Base-by-base conservation (phyloP, 345 rosid species). In the Cardiospermum halicacabum region DNA sequence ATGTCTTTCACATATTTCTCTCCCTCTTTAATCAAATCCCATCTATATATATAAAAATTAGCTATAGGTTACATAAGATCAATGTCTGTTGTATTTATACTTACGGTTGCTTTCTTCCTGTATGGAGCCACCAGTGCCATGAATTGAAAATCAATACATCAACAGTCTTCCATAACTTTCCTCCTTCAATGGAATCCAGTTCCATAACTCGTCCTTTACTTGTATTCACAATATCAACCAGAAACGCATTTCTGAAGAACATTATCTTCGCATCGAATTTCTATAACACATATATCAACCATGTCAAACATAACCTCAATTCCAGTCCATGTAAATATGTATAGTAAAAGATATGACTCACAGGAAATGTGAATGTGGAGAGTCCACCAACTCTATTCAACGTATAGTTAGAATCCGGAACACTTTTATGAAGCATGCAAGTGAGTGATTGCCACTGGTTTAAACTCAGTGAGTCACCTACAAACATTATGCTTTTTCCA, bases 81-180 rank as follows among this genome's bases (percentile, higher is more conserved):
- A 34, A 34, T 5, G 39, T n/a, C n/a, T n/a, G n/a, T n/a, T n/a
- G 39, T 34, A 11, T 4, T 19, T 9, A 0, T 0, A 19, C 78
- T 39, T 74, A 92, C 86, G 90, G 86, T 69, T 92, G 98, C 62
- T 92, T 89, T 60, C 83, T 70, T 21, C 77, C 87, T 0, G 82
- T 76, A 66, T 92, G 98, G 62, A 85, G 88, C 98, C 98, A 92
- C 98, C 96, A 92, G 56, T 92, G 98, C 98, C 98, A 92, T 2
- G 95, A 59, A 48, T 92, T 75, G 74, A 89, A 92, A 56, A 92
- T 25, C 75, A 92, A 62, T 28, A 80, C 70, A 65, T 89, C 88
- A 21, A 62, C 77, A 0, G 64, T 76, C 66, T 66, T 75, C 98
- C 96, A 92, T 4, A 77, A 34, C 7, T 71, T 51, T 24, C 82